A percentile compares a stretch with the other conserved stretches of the same genome.
These are phyloP conservation scores for Chamaecrista fasciculata DNA, from an alignment of 306 rosid genomes.

Conservation along the genomic window DNA sequence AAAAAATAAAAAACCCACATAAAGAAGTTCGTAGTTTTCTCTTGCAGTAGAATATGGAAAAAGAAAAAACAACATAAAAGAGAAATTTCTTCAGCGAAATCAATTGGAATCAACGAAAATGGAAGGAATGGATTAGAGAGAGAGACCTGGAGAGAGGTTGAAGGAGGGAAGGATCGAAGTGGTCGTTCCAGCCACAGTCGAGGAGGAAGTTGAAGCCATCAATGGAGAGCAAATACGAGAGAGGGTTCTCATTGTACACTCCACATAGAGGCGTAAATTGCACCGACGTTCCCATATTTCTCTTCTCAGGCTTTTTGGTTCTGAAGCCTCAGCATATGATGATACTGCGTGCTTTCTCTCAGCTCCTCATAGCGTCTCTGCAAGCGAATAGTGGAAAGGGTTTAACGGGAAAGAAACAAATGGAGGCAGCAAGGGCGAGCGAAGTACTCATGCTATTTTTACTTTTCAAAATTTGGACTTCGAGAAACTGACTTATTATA, in stretches of 20 bases:
- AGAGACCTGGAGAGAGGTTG: constrained; percentile 76
- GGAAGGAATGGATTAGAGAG: constrained; percentile 10
- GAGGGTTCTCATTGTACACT: constrained; percentile 89
- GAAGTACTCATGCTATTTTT: no score
- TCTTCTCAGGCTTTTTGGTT: no score
- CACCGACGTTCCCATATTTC: constrained; percentile 85
- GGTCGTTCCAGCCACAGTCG: constrained; percentile 98
- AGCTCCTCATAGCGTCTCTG: no score
- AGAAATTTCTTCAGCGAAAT: background rate
- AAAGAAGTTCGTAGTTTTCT: no score
- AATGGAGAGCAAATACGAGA: constrained; percentile 83
- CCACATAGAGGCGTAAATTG: constrained; percentile 86
- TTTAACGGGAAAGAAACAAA: no score
- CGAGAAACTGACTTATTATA: no score
- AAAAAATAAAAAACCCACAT: no score
- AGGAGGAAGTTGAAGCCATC: constrained; percentile 86
- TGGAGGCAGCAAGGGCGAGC: no score
- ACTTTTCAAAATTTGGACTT: no score
- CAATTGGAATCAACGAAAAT: no score
- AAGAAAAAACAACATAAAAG: background rate
- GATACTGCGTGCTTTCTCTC: no score
- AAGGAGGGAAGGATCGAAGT: constrained; percentile 81
- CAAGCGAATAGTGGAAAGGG: no score
- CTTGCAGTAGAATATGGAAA: background rate
- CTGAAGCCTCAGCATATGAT: background rate